A percentile compares a stretch with the other conserved stretches of the same genome.
These are phyloP conservation scores for Paspalum notatum DNA, from an alignment of 176 grass and related monocot genomes.

Conservation along the genomic window DNA sequence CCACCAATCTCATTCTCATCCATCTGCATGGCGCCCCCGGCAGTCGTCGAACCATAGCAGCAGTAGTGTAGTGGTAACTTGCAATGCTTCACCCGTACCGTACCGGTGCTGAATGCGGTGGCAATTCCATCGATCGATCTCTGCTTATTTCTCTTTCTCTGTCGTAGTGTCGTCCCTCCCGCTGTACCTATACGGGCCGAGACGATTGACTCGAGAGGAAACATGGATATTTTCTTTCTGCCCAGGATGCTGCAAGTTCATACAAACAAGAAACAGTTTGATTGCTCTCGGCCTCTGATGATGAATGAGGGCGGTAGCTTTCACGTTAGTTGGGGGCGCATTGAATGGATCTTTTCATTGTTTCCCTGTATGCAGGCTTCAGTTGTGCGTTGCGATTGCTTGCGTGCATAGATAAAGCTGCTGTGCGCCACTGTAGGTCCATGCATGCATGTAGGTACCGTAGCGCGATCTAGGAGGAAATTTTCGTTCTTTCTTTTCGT, in stretches of 20 bases:
- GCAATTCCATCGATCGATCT: background rate
- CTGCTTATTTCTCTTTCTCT: background rate
- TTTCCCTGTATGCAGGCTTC: slow-evolving; percentile 44
- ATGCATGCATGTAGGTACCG: background rate
- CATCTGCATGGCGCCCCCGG: background rate
- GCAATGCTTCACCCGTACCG: background rate
- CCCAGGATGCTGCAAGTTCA: slow-evolving; percentile 12
- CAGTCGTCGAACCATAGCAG: background rate
- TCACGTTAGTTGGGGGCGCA: slow-evolving; percentile 38
- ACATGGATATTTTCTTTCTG: slow-evolving; percentile 18
- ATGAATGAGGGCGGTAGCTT: slow-evolving; percentile 31
- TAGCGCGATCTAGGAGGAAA: too few species aligned
- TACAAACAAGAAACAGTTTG: slow-evolving; percentile 14
- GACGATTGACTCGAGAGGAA: background rate
- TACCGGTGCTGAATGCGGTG: background rate
- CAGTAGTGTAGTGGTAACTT: background rate
- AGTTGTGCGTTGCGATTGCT: slow-evolving; percentile 14
- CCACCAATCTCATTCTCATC: too few species aligned
- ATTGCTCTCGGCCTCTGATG: slow-evolving; percentile 17
- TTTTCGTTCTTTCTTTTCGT: background rate
- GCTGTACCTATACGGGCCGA: too few species aligned
- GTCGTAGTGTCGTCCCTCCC: too few species aligned
- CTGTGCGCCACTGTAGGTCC: background rate
- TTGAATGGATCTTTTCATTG: slow-evolving; percentile 45
- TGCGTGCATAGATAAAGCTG: slow-evolving; percentile 4